Evolutionary conservation across 371 early-diverging fungal species (phyloP).

Genomic region (Saksenaea vasiformis): DNA sequence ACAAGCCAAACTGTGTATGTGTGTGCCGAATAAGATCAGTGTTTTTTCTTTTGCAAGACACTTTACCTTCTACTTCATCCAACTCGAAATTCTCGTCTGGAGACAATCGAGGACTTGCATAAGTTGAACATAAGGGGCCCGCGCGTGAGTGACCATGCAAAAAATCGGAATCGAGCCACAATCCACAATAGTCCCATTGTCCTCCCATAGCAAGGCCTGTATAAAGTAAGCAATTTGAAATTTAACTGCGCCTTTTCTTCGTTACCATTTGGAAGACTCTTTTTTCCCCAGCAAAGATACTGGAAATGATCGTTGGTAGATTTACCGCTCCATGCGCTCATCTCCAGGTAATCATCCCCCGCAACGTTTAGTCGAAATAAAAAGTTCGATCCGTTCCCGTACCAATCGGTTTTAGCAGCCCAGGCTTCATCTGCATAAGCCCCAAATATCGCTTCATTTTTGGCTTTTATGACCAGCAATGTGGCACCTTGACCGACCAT

Average conservation of each 20-base stretch:
- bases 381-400: constrained; percentile 66
- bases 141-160: constrained; percentile 74
- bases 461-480: constrained; percentile 45
- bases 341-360: not conserved
- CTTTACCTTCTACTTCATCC: constrained; percentile 73
- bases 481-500: constrained; percentile 58
- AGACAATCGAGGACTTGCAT: constrained; percentile 59
- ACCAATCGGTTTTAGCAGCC: constrained; percentile 68
- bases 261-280: constrained; percentile 84
- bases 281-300: constrained; percentile 80
- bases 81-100: constrained; percentile 62
- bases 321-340: constrained; percentile 29
- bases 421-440: constrained; percentile 71
- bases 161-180: constrained; percentile 78
- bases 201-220: constrained; percentile 77
- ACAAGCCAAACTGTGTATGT: constrained; percentile 70
- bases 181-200: constrained; percentile 81
- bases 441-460: constrained; percentile 67
- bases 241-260: not conserved
- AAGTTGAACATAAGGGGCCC: constrained; percentile 71
- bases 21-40: constrained; percentile 6
- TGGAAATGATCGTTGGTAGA: constrained; percentile 78
- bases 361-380: constrained; percentile 49
- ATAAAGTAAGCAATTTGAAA: not conserved
- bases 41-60: not conserved